These are phyloP conservation scores for Capronia epimyces DNA, from an alignment of 2,329 filamentous ascomycete genomes.

Conservation along the genomic window DNA sequence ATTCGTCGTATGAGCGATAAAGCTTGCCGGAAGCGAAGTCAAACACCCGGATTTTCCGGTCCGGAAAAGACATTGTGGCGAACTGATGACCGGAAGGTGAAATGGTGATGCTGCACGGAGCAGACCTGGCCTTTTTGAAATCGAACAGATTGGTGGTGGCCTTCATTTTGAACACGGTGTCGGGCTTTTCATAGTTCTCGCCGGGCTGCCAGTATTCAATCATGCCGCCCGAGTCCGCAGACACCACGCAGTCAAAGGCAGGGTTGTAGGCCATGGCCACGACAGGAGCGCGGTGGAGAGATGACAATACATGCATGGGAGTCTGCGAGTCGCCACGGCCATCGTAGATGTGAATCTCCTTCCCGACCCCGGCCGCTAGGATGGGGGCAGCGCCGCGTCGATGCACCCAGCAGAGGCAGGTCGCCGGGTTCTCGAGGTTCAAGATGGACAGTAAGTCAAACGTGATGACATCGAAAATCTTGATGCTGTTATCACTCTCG, in stretches of 20 bases:
- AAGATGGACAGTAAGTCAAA: slow-evolving; percentile 82
- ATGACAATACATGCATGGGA: slow-evolving; percentile 70
- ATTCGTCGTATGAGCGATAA: slow-evolving; percentile 91
- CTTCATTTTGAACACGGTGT: slow-evolving; percentile 87
- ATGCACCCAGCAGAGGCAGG: slow-evolving; percentile 88
- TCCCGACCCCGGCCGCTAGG: slow-evolving; percentile 75
- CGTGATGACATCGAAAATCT: slow-evolving; percentile 64
- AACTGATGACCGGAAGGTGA: slow-evolving; percentile 84
- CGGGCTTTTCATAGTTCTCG: slow-evolving; percentile 78
- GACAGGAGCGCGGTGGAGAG: slow-evolving; percentile 76
- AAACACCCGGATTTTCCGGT: slow-evolving; percentile 87
- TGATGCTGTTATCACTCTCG: slow-evolving; percentile 43
- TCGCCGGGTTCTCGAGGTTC: slow-evolving; percentile 67
- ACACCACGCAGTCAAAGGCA: slow-evolving; percentile 81
- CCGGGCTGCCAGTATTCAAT: slow-evolving; percentile 87
- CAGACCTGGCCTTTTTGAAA: slow-evolving; percentile 90
- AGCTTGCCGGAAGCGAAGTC: slow-evolving; percentile 87
- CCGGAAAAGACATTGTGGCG: slow-evolving; percentile 83
- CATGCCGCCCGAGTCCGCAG: slow-evolving; percentile 85
- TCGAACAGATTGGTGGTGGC: slow-evolving; percentile 92
- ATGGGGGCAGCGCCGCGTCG: slow-evolving; percentile 79
- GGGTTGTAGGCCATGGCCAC: slow-evolving; percentile 86
- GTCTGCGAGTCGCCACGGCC: slow-evolving; percentile 74
- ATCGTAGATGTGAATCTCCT: slow-evolving; percentile 76
- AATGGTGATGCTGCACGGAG: slow-evolving; percentile 73